phyloP scores from a whole-genome alignment of 768 basidiomycete species.

The Sarcomyxa edulis region DNA sequence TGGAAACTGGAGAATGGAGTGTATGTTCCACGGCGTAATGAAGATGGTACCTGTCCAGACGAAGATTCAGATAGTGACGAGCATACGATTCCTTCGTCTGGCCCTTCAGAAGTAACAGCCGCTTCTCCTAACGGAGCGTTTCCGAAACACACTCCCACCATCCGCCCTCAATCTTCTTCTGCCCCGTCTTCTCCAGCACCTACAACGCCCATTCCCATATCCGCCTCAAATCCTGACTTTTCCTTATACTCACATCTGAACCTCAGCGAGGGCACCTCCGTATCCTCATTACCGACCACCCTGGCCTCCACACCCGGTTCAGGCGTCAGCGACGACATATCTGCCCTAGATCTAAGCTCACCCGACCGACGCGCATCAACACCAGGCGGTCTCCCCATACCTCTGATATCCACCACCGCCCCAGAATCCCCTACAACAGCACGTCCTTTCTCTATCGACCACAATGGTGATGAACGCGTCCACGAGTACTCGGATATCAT shows the following conservation, averaged over 20 bases:
- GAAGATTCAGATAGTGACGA: slow-evolving; percentile 25
- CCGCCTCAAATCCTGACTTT: slow-evolving; percentile 35
- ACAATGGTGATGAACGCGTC: slow-evolving; percentile 1
- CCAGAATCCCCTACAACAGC: slow-evolving; percentile 32
- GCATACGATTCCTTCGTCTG: no score
- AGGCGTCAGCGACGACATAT: background rate
- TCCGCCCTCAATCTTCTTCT: slow-evolving; percentile 6
- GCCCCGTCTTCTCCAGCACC: slow-evolving; percentile 13
- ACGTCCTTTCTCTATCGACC: slow-evolving; percentile 10
- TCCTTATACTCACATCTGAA: slow-evolving; percentile 25
- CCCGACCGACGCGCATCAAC: slow-evolving; percentile 10
- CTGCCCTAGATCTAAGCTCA: background rate
- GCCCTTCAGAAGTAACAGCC: no score
- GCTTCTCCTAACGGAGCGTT: no score
- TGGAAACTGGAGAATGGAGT: slow-evolving; percentile 86
- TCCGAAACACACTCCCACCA: no score
- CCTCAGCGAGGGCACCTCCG: slow-evolving; percentile 25
- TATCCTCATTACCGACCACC: slow-evolving; percentile 32
- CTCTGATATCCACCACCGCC: slow-evolving; percentile 47
- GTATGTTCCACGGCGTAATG: slow-evolving; percentile 28
- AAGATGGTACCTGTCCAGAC: slow-evolving; percentile 22
- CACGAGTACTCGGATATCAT: slow-evolving; percentile 1
- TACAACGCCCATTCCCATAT: slow-evolving; percentile 27
- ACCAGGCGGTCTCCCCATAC: slow-evolving; percentile 43
- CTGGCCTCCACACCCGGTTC: slow-evolving; percentile 12